Evolutionary conservation across 495 filamentous ascomycete species (phyloP), one percentile per base, ranked within the genome.

Genomic region (Amorphotheca resinae): DNA sequence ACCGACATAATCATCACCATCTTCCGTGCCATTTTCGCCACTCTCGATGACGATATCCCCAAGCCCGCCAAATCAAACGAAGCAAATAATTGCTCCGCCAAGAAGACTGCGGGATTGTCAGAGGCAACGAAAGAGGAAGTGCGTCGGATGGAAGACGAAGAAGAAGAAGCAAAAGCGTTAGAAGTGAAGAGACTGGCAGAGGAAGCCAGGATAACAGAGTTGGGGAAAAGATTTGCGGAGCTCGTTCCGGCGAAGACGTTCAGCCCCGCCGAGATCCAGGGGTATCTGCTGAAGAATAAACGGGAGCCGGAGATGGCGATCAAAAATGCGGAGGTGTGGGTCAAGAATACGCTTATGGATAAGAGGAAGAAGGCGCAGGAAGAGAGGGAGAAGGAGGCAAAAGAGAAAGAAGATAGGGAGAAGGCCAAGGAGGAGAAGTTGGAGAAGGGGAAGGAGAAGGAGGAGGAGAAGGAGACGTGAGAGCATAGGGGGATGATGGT

Each of bases 231-330:
- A 33, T 89, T 93, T 55, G 73, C 81, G 0, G 51, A 59, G 7
- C 54, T 60, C 30, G 59, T 93, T 9, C 84, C 85, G 0, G 65
- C 64, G 15, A 64, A 67, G 17, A 73, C 73, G 46, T 82, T 87
- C 50, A 76, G 71, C 14, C 80, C 83, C 0, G 84, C 84, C 9
- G 83, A 87, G 64, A 74, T 89, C 25, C 84, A 89, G 59, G 82
- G 82, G 3, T 82, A 74, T 51, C 64, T 87, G 18, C 62, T 87
- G 33, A 77, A 73, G 55, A 64, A 86, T 51, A 84, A 83, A 64
- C 62, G 67, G 23, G 58, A 69, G 41, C 79, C 82, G 15, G 69
- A 79, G 44, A 59, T 41, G 21, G 77, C 79, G 12, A 70, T 83
- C 9, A 61, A 63, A 5, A 70, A 70, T 12, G 71, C 67, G 0